These are phyloP conservation scores for Fabrea salina DNA, from an alignment of 169 alveolate genomes.

Conservation along the genomic window DNA sequence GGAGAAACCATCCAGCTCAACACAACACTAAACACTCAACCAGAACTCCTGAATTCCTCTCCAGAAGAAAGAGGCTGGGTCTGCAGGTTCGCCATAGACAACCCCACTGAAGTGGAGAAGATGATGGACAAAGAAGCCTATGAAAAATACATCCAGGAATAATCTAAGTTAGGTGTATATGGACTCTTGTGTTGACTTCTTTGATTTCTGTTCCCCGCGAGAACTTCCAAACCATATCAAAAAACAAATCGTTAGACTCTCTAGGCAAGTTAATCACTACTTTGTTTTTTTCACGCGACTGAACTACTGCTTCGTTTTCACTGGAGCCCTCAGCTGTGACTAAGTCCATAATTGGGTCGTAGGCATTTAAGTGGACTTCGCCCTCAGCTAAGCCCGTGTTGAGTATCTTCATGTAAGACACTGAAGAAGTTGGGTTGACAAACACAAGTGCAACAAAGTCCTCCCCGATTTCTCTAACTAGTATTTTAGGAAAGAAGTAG, in stretches of 20 bases:
- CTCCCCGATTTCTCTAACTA: neutral
- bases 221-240: neutral
- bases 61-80: conserved; percentile 75
- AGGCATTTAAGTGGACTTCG: conserved; percentile 10
- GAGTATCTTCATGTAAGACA: neutral
- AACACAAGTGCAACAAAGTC: neutral
- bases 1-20: conserved; percentile 59
- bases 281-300: neutral
- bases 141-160: neutral
- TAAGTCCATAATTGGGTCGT: conserved; percentile 19
- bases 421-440: neutral
- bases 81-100: conserved; percentile 34
- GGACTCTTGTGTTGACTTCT: neutral
- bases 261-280: neutral
- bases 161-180: neutral
- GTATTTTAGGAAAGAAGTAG: conserved; percentile 15
- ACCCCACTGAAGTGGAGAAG: conserved; percentile 43
- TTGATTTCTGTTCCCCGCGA: conserved; percentile 17
- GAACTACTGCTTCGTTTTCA: neutral
- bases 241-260: neutral
- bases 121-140: conserved; percentile 37
- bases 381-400: neutral
- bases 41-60: conserved; percentile 51
- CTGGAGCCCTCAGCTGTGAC: neutral
- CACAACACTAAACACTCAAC: conserved; percentile 37